Percentiles rank a stretch among this genome's conserved stretches.
Conservation (phyloP, 306 rosid genomes). For the Benincasa hispida region DNA sequence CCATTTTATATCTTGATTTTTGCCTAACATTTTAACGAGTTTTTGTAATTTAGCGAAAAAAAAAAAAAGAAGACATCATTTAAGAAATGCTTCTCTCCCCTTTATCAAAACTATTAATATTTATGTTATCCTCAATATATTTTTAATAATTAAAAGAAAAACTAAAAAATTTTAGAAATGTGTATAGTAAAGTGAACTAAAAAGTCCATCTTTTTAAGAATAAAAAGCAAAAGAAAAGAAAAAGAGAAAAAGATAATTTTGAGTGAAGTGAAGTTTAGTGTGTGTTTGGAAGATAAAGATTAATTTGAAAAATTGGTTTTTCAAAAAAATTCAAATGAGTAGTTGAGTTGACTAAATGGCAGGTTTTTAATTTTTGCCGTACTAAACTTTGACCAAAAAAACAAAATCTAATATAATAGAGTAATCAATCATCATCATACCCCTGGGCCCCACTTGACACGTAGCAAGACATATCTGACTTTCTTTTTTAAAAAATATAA, state of each 20-base stretch:
- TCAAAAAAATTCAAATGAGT: neutral
- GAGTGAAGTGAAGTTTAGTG: neutral
- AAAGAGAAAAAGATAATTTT: neutral
- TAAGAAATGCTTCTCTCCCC: too few relatives aligned
- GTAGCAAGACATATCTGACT: neutral
- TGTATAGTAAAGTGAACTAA: neutral
- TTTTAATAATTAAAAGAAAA: neutral
- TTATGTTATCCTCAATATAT: too few relatives aligned
- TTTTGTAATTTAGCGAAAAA: too few relatives aligned
- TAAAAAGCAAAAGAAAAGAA: neutral
- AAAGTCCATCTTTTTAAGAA: neutral
- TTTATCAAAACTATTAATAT: too few relatives aligned
- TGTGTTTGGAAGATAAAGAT: neutral
- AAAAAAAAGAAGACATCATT: too few relatives aligned
- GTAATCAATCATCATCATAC: neutral
- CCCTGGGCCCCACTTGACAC: neutral
- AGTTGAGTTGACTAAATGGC: neutral
- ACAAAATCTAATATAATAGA: neutral
- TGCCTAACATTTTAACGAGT: too few relatives aligned
- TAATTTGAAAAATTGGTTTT: neutral
- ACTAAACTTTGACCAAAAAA: neutral
- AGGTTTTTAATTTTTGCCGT: neutral
- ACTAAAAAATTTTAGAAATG: neutral
- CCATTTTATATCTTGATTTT: too few relatives aligned
- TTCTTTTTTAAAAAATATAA: too few relatives aligned